phyloP scores from a whole-genome alignment of 768 basidiomycete genomes.

The Lentinula raphanica region DNA sequence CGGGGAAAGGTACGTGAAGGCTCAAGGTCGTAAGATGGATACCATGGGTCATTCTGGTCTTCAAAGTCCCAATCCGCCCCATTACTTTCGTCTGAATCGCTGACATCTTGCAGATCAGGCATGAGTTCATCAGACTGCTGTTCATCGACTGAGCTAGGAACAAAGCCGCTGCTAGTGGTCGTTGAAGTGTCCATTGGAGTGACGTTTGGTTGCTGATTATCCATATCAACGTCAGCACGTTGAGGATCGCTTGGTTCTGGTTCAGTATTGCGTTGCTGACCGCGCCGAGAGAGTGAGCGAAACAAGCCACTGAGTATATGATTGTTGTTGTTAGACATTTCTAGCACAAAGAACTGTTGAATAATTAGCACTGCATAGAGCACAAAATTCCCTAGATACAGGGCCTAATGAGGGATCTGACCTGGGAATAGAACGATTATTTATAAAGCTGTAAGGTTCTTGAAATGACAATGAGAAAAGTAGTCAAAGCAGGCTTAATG shows the following conservation, averaged over 20 bases:
- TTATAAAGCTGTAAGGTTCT: neutral
- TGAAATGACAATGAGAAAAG: too few species aligned
- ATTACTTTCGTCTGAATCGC: neutral
- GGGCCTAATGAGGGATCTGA: neutral
- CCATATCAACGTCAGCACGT: conserved; percentile 1
- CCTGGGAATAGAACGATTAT: neutral
- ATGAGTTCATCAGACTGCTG: neutral
- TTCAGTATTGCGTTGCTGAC: neutral
- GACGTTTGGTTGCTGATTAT: neutral
- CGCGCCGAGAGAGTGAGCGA: neutral
- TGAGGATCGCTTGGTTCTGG: neutral
- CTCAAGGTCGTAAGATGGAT: neutral
- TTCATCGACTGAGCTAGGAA: neutral
- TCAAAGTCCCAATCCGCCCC: neutral
- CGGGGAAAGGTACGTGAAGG: neutral
- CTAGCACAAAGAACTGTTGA: neutral
- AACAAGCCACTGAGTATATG: neutral
- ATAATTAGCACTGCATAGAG: neutral
- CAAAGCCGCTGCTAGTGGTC: too few species aligned
- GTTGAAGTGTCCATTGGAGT: neutral
- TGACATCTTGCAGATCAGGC: conserved; percentile 1
- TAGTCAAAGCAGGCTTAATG: too few species aligned
- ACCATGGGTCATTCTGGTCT: neutral
- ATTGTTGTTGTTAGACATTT: neutral
- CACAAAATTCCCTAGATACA: neutral